Evolutionary conservation across 768 basidiomycete genomes (phyloP).

Genomic region (Lactarius sanguifluus): DNA sequence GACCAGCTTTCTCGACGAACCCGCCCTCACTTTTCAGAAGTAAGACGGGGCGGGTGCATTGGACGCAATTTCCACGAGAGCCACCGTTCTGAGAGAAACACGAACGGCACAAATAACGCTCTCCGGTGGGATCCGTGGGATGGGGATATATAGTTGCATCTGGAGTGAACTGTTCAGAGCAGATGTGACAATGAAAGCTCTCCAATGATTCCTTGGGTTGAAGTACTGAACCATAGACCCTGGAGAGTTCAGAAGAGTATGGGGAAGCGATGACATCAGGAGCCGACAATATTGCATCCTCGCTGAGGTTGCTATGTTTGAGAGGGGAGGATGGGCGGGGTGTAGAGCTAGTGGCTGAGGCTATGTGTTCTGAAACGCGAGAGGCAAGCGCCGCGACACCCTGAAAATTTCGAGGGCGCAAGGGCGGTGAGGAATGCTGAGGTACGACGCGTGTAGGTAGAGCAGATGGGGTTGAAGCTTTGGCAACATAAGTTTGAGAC

Average conservation of each 20-base stretch:
- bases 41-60: conserved; percentile 69
- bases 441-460: conserved; percentile 33
- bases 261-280: conserved; percentile 56
- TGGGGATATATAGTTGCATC: conserved; percentile 88
- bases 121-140: conserved; percentile 38
- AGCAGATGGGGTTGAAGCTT: conserved; percentile 47
- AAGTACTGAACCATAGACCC: conserved; percentile 82
- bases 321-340: conserved; percentile 58
- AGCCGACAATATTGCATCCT: conserved; percentile 42
- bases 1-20: conserved; percentile 67
- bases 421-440: conserved; percentile 33
- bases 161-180: conserved; percentile 64
- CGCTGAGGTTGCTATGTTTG: conserved; percentile 41
- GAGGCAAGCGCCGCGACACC: conserved; percentile 46
- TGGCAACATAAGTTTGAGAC: conserved; percentile 75
- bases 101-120: conserved; percentile 67
- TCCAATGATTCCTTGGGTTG: conserved; percentile 75
- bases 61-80: conserved; percentile 69
- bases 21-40: conserved; percentile 75
- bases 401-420: conserved; percentile 44
- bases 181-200: conserved; percentile 67
- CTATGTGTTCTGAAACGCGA: conserved; percentile 59
- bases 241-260: conserved; percentile 62
- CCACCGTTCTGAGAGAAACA: conserved; percentile 76
- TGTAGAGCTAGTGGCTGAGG: conserved; percentile 49